Conservation (phyloP, 768 basidiomycete species). For the Royoungia palumana region DNA sequence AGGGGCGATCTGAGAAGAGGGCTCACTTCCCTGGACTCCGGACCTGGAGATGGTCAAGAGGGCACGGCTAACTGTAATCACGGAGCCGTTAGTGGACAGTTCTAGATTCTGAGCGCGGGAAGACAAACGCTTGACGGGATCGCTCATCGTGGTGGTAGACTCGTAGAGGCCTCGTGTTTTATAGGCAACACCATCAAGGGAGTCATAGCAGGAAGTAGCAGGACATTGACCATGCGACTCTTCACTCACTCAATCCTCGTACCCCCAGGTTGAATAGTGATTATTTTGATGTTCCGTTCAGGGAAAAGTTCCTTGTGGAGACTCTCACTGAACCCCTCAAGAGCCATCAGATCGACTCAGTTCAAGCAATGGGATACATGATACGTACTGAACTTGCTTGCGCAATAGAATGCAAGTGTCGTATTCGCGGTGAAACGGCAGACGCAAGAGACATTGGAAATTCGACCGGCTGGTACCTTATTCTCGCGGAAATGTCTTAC, state of each 20-base stretch:
- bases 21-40: no score
- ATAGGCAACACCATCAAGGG: conserved; percentile 12
- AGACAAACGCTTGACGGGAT: conserved; percentile 15
- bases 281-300: conserved; percentile 29
- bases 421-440: conserved; percentile 17
- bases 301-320: conserved; percentile 22
- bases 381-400: conserved; percentile 22
- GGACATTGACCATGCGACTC: conserved; percentile 13
- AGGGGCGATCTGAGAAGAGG: conserved; percentile 21
- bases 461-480: conserved; percentile 20
- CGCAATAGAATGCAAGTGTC: conserved; percentile 19
- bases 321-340: conserved; percentile 26
- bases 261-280: conserved; percentile 18
- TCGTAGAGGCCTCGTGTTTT: conserved; percentile 11
- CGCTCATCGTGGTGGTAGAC: neutral
- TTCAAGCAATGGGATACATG: neutral
- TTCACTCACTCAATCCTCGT: conserved; percentile 22
- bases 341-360: conserved; percentile 7
- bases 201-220: conserved; percentile 15
- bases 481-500: conserved; percentile 32
- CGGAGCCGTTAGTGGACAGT: neutral
- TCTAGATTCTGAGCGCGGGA: neutral
- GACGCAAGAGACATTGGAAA: conserved; percentile 21
- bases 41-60: conserved; percentile 17
- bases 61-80: conserved; percentile 11